phyloP scores from a whole-genome alignment of 257 asterid genomes.

The Plantago elongata region DNA sequence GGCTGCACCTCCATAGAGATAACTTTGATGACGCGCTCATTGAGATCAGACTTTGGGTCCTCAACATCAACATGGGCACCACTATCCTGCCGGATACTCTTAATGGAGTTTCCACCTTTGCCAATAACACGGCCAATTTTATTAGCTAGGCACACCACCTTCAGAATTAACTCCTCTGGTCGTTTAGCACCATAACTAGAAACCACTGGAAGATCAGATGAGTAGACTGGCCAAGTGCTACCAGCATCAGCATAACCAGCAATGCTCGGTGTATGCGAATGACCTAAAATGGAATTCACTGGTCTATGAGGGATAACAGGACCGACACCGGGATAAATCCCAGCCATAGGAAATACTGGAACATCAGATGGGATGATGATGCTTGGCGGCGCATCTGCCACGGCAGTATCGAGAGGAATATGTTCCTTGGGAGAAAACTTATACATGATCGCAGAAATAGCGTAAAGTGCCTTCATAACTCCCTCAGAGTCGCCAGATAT shows the following conservation, averaged over 20 bases:
- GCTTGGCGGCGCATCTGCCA: slow-evolving; percentile 72
- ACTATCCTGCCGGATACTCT: slow-evolving; percentile 69
- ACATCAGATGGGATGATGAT: slow-evolving; percentile 86
- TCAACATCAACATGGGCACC: slow-evolving; percentile 92
- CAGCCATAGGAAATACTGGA: slow-evolving; percentile 74
- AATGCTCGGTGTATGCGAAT: slow-evolving; percentile 53
- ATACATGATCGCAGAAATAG: slow-evolving; percentile 90
- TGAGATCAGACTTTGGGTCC: slow-evolving; percentile 59
- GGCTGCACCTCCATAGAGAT: slow-evolving; percentile 68
- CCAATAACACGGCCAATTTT: slow-evolving; percentile 94
- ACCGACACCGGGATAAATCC: slow-evolving; percentile 63
- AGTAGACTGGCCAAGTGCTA: slow-evolving; percentile 72
- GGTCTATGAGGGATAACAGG: slow-evolving; percentile 48
- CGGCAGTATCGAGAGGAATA: slow-evolving; percentile 70
- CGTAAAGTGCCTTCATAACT: slow-evolving; percentile 79
- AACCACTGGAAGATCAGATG: slow-evolving; percentile 72
- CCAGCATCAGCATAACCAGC: slow-evolving; percentile 64
- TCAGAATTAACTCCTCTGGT: slow-evolving; percentile 61
- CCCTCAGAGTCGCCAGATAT: slow-evolving; percentile 81
- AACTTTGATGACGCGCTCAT: slow-evolving; percentile 67
- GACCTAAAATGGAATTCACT: slow-evolving; percentile 62
- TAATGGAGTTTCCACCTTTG: slow-evolving; percentile 78
- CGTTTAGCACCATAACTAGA: slow-evolving; percentile 62
- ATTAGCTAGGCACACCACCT: slow-evolving; percentile 68
- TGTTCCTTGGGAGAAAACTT: slow-evolving; percentile 78